Evolutionary conservation across 164 flowering plant species (phyloP).

Genomic region (Dillenia suffruticosa): DNA sequence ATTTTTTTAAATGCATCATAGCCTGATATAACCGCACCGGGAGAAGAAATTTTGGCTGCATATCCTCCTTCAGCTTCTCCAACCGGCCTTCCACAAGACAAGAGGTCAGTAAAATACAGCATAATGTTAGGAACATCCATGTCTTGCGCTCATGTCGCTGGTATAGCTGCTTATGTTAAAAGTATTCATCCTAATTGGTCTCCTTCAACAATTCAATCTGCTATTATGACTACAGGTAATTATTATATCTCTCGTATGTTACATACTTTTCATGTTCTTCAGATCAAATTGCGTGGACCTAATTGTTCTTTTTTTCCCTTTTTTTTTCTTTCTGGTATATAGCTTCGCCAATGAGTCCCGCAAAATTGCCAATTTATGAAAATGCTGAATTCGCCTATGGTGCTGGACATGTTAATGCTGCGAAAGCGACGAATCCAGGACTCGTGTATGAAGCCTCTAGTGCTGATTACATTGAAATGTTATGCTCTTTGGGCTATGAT

Average conservation of each 20-base stretch:
- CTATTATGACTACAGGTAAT: slow-evolving; percentile 46
- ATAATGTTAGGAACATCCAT: slow-evolving; percentile 33
- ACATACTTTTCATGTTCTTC: too few relatives aligned
- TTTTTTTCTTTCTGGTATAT: too few relatives aligned
- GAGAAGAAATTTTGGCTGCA: too few relatives aligned
- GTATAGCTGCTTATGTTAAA: slow-evolving; percentile 42
- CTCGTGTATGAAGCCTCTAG: slow-evolving; percentile 25
- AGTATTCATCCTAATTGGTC: slow-evolving; percentile 41
- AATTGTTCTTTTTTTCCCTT: too few relatives aligned
- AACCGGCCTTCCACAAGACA: slow-evolving; percentile 1
- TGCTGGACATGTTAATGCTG: slow-evolving; percentile 28
- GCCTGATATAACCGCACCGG: too few relatives aligned
- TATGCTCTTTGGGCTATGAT: slow-evolving; percentile 17
- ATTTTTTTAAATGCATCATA: too few relatives aligned
- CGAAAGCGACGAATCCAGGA: slow-evolving; percentile 30
- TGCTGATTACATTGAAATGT: slow-evolving; percentile 18
- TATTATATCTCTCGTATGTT: too few relatives aligned
- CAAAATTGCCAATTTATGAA: too few relatives aligned
- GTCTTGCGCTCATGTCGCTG: slow-evolving; percentile 39
- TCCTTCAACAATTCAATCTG: slow-evolving; percentile 44
- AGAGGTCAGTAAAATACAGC: slow-evolving; percentile 8
- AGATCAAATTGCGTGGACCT: too few relatives aligned
- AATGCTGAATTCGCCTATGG: too few relatives aligned
- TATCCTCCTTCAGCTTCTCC: neutral
- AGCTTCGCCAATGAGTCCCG: too few relatives aligned